Conservation (phyloP, 2,329 filamentous ascomycete genomes). For the Fusarium hostae region DNA sequence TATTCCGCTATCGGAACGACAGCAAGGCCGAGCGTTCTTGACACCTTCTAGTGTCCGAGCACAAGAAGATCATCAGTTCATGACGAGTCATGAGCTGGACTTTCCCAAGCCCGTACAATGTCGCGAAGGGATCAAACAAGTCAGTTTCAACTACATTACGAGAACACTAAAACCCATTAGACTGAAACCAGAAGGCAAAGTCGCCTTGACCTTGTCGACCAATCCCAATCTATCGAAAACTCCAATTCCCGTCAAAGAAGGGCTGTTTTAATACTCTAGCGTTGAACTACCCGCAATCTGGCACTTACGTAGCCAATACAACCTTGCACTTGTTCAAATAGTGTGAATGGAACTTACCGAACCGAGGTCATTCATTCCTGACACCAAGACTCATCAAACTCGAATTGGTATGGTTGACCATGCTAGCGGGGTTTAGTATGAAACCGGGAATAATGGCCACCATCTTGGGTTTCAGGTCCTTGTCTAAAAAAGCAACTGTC, state of each 20-base stretch:
- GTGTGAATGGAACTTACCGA: slow-evolving; percentile 1
- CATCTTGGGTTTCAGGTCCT: slow-evolving; percentile 19
- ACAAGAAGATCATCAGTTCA: not conserved
- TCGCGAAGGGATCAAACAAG: not conserved
- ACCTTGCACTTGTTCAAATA: not conserved
- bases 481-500: slow-evolving; percentile 1
- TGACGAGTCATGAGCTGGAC: not conserved
- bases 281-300: not conserved
- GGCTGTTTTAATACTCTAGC: not conserved
- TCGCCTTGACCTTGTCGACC: not conserved
- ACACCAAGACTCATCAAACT: not conserved
- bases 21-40: not conserved
- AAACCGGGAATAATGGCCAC: slow-evolving; percentile 17
- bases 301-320: not conserved
- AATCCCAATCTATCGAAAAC: not conserved
- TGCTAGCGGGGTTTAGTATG: not conserved
- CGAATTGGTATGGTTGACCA: not conserved
- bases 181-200: slow-evolving; percentile 10
- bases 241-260: not conserved
- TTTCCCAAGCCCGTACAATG: not conserved
- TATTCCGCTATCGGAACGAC: not conserved
- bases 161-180: slow-evolving; percentile 9
- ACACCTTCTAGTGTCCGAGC: not conserved
- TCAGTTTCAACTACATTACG: slow-evolving; percentile 3
- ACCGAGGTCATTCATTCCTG: not conserved